Evolutionary conservation across 2,329 filamentous ascomycete genomes (phyloP), one percentile per base, ranked within the genome.

Genomic region (Tolypocladium album): DNA sequence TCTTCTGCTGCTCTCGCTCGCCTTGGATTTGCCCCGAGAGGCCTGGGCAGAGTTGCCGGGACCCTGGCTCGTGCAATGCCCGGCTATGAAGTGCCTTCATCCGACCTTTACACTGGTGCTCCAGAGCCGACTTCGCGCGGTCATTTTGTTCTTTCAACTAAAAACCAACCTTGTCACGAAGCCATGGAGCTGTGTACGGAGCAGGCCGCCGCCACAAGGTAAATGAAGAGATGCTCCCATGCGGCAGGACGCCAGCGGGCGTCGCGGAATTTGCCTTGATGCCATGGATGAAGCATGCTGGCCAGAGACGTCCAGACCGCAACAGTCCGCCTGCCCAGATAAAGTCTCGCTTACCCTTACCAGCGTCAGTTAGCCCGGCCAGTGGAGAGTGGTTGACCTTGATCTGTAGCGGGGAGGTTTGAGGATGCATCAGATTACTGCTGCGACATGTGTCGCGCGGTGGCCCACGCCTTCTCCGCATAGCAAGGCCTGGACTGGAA

Each of bases 291-390:
- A 20, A 11, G 24, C 47, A 27, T 47, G 43, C 12, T 13, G 9
- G 4, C 52, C 27, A 40, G 58, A 61, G 36, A 36, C 17, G 11
- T 47, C 43, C 43, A 47, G 43, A 47, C 43, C 43, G 43, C 34
- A 47, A 34, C 52, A 56, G 56, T 58, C 52, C 58, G 40, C 39
- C 53, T 56, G 59, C 22, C 40, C 12, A 55, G 20, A 24, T 43
- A 45, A n/a, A 59, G 38, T n/a, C 52, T 62, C 61, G 59, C 61
- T 62, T 62, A 58, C 52, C 59, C 50, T 58, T 61, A 50, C 59
- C 58, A 57, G 61, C 61, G 61, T 59, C 27, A 59, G 61, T 60
- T 60, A 62, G 61, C 40, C 43, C 45, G n/a, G 55, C 36, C 13
- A 34, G 27, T 57, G 58, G 39, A 55, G 40, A n/a, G 40, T n/a